Evolutionary conservation across 768 basidiomycete genomes (phyloP).

Genomic region (Tulasnella sp.): DNA sequence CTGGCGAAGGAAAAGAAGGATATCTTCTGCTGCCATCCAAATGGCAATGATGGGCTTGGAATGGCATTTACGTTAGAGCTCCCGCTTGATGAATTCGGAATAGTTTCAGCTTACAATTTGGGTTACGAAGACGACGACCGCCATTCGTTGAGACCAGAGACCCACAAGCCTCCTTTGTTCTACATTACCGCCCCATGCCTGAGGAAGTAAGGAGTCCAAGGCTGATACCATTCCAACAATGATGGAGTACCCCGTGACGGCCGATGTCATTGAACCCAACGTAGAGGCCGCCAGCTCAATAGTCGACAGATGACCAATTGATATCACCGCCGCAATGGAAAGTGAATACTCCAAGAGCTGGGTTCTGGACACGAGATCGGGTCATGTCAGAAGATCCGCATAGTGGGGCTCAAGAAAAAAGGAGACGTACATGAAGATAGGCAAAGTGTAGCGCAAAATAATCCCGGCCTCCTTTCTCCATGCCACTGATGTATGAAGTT

Average conservation of each 20-base stretch:
- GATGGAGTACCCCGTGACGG: conserved; percentile 59
- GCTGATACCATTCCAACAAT: conserved; percentile 71
- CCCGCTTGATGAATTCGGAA: background rate
- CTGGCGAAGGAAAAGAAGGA: conserved; percentile 64
- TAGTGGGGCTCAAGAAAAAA: background rate
- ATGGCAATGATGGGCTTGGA: conserved; percentile 42
- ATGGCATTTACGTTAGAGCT: conserved; percentile 15
- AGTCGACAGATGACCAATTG: conserved; percentile 84
- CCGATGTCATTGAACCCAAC: conserved; percentile 59
- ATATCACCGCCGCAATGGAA: conserved; percentile 68
- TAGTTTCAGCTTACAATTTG: conserved; percentile 40
- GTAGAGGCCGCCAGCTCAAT: conserved; percentile 75
- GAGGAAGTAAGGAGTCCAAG: conserved; percentile 85
- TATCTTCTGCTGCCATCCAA: conserved; percentile 73
- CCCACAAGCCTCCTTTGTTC: conserved; percentile 65
- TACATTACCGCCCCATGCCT: conserved; percentile 83
- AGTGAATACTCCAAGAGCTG: conserved; percentile 79
- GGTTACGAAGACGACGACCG: conserved; percentile 46
- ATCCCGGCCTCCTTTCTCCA: conserved; percentile 45
- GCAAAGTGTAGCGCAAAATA: conserved; percentile 50
- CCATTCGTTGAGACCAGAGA: conserved; percentile 82
- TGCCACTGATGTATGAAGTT: background rate
- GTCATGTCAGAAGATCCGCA: conserved; percentile 20
- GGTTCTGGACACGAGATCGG: conserved; percentile 35
- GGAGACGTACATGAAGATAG: conserved; percentile 49